Conservation (phyloP, 768 basidiomycete species). For the Daedaleopsis sinensis region DNA sequence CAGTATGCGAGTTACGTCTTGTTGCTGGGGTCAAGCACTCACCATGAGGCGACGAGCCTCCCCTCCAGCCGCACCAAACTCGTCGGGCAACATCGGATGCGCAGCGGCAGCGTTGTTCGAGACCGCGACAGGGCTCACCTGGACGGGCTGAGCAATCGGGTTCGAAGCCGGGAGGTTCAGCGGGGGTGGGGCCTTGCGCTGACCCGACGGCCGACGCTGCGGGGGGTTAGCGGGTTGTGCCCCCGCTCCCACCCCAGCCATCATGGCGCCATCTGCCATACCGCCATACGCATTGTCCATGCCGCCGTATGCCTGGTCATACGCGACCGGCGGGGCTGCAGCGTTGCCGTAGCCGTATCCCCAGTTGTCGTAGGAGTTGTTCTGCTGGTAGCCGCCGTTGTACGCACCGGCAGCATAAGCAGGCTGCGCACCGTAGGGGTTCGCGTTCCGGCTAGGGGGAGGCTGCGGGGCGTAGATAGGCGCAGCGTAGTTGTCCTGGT, state of each 20-base stretch:
- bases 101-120: conserved; percentile 8
- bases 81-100: conserved; percentile 25
- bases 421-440: conserved; percentile 11
- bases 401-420: conserved; percentile 1
- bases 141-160: conserved; percentile 11
- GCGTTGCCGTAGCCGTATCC: conserved; percentile 11
- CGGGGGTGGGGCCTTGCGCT: conserved; percentile 27
- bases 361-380: background rate
- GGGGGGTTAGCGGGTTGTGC: conserved; percentile 13
- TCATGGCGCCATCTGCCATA: conserved; percentile 3
- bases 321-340: background rate
- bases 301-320: conserved; percentile 10
- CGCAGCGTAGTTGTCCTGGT: conserved; percentile 9
- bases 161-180: conserved; percentile 17
- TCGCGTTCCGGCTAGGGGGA: conserved; percentile 1
- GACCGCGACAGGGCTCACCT: conserved; percentile 18
- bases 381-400: background rate
- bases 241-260: conserved; percentile 16
- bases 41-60: conserved; percentile 19
- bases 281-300: conserved; percentile 17
- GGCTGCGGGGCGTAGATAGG: conserved; percentile 7
- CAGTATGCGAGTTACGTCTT: background rate
- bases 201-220: conserved; percentile 10
- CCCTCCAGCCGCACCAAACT: conserved; percentile 20
- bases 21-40: background rate